Percentiles rank a stretch among this genome's conserved stretches.
Evolutionary conservation across 2,329 filamentous ascomycete genomes (phyloP).

Genomic region (Aspergillus sp.): DNA sequence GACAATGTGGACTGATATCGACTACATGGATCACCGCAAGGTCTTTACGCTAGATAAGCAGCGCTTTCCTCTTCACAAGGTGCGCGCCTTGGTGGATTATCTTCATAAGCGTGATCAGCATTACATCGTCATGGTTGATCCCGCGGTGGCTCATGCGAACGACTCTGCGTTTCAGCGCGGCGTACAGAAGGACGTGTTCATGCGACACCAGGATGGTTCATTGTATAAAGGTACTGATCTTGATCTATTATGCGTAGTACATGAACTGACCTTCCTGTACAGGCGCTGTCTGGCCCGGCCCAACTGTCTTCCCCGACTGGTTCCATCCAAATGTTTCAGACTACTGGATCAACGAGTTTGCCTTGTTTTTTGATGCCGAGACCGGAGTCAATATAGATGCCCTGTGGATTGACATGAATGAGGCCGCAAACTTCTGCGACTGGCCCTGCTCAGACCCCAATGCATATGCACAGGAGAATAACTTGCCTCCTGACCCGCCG

Average conservation of each 20-base stretch:
- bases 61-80: constrained; percentile 43
- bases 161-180: constrained; percentile 63
- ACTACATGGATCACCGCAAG: constrained; percentile 41
- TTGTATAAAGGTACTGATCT: constrained; percentile 47
- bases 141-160: constrained; percentile 44
- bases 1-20: constrained; percentile 49
- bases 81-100: constrained; percentile 65
- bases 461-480: constrained; percentile 48
- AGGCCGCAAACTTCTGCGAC: constrained; percentile 54
- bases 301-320: constrained; percentile 74
- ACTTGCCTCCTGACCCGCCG: constrained; percentile 59
- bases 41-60: constrained; percentile 42
- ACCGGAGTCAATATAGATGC: constrained; percentile 73
- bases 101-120: constrained; percentile 68
- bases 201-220: constrained; percentile 55
- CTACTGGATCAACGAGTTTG: constrained; percentile 72
- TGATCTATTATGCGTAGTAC: neutral
- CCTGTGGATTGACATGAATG: constrained; percentile 74
- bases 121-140: constrained; percentile 76
- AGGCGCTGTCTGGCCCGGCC: constrained; percentile 76
- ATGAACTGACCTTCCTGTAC: neutral
- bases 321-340: constrained; percentile 62
- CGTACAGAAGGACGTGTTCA: constrained; percentile 55
- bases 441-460: constrained; percentile 57
- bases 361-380: constrained; percentile 61